These are phyloP conservation scores for Pseudopithomyces maydicus DNA, from an alignment of 2,329 filamentous ascomycete genomes.

Conservation along the genomic window DNA sequence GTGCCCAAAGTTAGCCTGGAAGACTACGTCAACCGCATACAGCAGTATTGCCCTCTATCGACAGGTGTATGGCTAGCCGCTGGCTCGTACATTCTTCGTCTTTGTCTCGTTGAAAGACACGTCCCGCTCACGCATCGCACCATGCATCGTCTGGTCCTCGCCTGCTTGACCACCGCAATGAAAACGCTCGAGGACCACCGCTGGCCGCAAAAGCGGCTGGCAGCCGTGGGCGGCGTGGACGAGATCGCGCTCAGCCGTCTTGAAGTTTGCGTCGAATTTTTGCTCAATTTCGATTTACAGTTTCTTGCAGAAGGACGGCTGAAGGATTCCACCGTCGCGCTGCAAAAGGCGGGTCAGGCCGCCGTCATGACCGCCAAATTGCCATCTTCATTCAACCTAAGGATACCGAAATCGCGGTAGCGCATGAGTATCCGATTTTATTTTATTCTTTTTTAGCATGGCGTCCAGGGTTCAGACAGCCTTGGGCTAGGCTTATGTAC, in stretches of 20 bases:
- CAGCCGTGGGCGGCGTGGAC: constrained; percentile 86
- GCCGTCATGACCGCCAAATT: constrained; percentile 39
- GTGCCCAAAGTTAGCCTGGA: constrained; percentile 81
- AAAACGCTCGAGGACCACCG: constrained; percentile 93
- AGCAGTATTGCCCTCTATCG: constrained; percentile 91
- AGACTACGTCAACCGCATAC: constrained; percentile 84
- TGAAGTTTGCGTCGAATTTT: constrained; percentile 72
- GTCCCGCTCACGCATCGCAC: constrained; percentile 84
- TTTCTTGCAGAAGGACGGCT: constrained; percentile 43
- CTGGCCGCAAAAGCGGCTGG: constrained; percentile 82
- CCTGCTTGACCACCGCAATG: constrained; percentile 84
- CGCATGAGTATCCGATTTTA: constrained; percentile 12
- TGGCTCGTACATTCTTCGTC: constrained; percentile 82
- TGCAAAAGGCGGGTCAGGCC: constrained; percentile 48
- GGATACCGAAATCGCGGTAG: constrained; percentile 33
- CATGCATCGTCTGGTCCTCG: constrained; percentile 83
- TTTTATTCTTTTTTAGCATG: neutral
- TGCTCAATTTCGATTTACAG: constrained; percentile 48
- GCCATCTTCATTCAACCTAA: constrained; percentile 40
- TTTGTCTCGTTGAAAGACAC: constrained; percentile 73
- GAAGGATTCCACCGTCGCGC: constrained; percentile 36
- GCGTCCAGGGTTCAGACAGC: neutral
- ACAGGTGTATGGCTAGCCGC: constrained; percentile 92
- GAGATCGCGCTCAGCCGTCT: constrained; percentile 79
- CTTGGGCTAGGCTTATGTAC: constrained; percentile 9